phyloP scores from a whole-genome alignment of 169 alveolate genomes.

The Plasmodium sp. region DNA sequence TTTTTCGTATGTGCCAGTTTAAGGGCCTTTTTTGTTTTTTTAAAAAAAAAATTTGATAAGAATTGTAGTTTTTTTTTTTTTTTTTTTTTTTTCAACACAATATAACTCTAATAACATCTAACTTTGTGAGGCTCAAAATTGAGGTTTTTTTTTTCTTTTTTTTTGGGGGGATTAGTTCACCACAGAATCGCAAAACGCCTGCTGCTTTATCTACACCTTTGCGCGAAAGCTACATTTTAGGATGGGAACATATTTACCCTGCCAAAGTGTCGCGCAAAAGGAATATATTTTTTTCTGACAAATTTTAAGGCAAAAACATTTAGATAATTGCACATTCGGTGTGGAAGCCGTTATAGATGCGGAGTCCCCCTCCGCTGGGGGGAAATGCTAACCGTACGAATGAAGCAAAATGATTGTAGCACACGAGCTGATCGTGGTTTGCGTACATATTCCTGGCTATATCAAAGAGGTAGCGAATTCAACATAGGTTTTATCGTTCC shows the following conservation, averaged over 20 bases:
- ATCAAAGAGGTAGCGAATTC: neutral
- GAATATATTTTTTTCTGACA: too few relatives aligned
- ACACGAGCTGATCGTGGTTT: neutral
- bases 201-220: neutral
- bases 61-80: neutral
- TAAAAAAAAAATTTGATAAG: neutral
- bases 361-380: neutral
- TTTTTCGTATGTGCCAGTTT: neutral
- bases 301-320: neutral
- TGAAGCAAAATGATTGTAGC: neutral
- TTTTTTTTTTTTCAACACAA: neutral
- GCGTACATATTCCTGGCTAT: neutral
- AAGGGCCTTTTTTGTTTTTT: neutral
- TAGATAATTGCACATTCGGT: neutral
- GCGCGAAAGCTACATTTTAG: neutral
- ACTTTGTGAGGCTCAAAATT: neutral
- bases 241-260: neutral
- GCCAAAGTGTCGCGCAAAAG: neutral
- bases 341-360: neutral
- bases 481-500: neutral
- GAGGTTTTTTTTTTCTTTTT: neutral
- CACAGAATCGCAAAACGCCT: neutral
- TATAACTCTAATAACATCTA: neutral
- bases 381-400: neutral
- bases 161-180: neutral